phyloP scores from a whole-genome alignment of 306 rosid genomes.

The Vigna radiata region DNA sequence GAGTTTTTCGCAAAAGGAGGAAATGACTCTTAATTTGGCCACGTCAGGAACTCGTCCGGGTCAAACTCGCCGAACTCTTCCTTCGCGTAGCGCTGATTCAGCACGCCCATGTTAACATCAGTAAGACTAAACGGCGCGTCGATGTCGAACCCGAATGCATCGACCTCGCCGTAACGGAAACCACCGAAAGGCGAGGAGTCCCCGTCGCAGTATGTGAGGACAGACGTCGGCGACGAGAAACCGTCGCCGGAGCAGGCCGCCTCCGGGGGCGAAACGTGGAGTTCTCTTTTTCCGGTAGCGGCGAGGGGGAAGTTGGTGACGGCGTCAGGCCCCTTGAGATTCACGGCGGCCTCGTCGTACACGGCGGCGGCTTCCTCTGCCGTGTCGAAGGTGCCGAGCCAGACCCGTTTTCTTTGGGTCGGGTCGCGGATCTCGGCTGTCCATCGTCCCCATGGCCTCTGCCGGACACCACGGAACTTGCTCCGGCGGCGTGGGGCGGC shows the following conservation, averaged over 20 bases:
- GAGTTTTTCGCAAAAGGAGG: neutral
- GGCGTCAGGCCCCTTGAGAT: constrained; percentile 76
- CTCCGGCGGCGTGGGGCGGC: constrained; percentile 34
- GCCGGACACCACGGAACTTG: constrained; percentile 80
- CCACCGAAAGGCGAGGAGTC: constrained; percentile 40
- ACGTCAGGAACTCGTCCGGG: constrained; percentile 61
- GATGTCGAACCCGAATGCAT: constrained; percentile 54
- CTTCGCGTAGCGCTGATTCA: constrained; percentile 49
- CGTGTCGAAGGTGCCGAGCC: constrained; percentile 89
- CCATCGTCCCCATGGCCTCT: constrained; percentile 93
- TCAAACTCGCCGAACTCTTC: constrained; percentile 83
- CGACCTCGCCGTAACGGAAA: constrained; percentile 50
- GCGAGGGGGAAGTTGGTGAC: constrained; percentile 64
- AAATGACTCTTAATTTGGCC: constrained; percentile 38
- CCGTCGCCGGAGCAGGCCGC: constrained; percentile 32
- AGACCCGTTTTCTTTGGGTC: constrained; percentile 62
- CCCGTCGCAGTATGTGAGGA: constrained; percentile 48
- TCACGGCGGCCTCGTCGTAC: constrained; percentile 78
- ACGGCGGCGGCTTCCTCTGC: constrained; percentile 91
- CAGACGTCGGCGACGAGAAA: constrained; percentile 67
- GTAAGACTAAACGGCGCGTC: constrained; percentile 58
- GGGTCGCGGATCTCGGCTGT: constrained; percentile 98
- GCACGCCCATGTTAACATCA: constrained; percentile 45
- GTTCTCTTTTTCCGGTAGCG: neutral
- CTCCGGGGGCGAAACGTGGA: neutral